Conservation (phyloP, 805 yeast genomes). For the Kodamaea nitidulidarum region DNA sequence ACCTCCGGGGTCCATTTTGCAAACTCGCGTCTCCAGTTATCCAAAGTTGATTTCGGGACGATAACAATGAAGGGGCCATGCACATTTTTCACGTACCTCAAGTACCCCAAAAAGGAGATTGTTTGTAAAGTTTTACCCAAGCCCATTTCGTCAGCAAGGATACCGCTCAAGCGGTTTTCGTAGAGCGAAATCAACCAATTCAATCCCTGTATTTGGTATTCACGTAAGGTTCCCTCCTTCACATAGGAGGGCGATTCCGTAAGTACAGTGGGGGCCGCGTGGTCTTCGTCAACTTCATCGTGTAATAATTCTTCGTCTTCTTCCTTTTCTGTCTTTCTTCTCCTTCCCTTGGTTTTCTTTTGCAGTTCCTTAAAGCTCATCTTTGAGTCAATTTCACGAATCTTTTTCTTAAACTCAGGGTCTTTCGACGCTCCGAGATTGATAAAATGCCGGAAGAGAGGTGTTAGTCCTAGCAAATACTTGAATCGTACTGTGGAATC, state of each 20-base stretch:
- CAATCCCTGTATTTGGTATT: conserved; percentile 90
- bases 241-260: conserved; percentile 82
- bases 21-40: conserved; percentile 95
- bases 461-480: conserved; percentile 77
- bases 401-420: conserved; percentile 57
- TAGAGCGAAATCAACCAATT: conserved; percentile 91
- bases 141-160: conserved; percentile 98
- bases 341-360: conserved; percentile 38
- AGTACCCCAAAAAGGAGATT: conserved; percentile 82
- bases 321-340: conserved; percentile 89
- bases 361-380: conserved; percentile 33
- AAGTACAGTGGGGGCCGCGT: conserved; percentile 55
- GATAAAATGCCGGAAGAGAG: conserved; percentile 82
- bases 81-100: conserved; percentile 70
- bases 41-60: conserved; percentile 93
- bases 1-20: conserved; percentile 96
- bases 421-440: conserved; percentile 79
- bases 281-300: conserved; percentile 64
- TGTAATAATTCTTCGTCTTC: conserved; percentile 89
- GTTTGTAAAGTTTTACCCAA: conserved; percentile 95
- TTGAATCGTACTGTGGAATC: conserved; percentile 77
- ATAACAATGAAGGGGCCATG: conserved; percentile 90
- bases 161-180: conserved; percentile 87
- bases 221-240: conserved; percentile 69
- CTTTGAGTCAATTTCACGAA: conserved; percentile 54